phyloP scores from a whole-genome alignment of 768 basidiomycete species.

The Podaxis pistillaris region DNA sequence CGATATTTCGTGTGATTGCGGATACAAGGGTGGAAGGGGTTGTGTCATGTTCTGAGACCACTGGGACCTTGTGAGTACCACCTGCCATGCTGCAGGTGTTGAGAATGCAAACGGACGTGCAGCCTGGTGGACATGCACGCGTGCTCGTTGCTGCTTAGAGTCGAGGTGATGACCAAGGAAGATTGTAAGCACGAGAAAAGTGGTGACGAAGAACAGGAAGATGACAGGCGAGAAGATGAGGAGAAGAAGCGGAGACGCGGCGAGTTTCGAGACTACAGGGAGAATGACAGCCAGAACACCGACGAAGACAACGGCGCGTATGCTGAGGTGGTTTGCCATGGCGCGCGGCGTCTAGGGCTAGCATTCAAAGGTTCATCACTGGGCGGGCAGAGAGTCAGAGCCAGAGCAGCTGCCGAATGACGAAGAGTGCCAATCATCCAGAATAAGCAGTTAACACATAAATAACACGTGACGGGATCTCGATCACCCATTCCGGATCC shows the following conservation, averaged over 20 bases:
- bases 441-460: slow-evolving; percentile 5
- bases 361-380: slow-evolving; percentile 6
- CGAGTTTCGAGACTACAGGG: slow-evolving; percentile 51
- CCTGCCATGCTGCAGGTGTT: slow-evolving; percentile 94
- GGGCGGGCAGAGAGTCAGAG: background rate
- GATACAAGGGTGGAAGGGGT: slow-evolving; percentile 63
- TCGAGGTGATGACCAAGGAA: slow-evolving; percentile 62
- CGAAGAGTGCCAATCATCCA: background rate
- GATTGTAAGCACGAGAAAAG: slow-evolving; percentile 53
- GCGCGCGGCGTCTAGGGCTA: slow-evolving; percentile 15
- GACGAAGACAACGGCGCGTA: slow-evolving; percentile 53
- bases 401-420: background rate
- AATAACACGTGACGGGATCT: slow-evolving; percentile 10
- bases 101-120: slow-evolving; percentile 83
- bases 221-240: slow-evolving; percentile 64
- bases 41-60: slow-evolving; percentile 80
- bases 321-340: slow-evolving; percentile 42
- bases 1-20: slow-evolving; percentile 63
- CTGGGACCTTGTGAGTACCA: slow-evolving; percentile 81
- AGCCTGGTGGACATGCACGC: slow-evolving; percentile 47
- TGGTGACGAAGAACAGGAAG: slow-evolving; percentile 43
- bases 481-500: background rate
- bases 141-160: slow-evolving; percentile 28
- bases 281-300: slow-evolving; percentile 56
- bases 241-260: slow-evolving; percentile 66